Evolutionary conservation across 805 yeast genomes (phyloP), one percentile per base, ranked within the genome.

Genomic region (Suhomyces sp.): DNA sequence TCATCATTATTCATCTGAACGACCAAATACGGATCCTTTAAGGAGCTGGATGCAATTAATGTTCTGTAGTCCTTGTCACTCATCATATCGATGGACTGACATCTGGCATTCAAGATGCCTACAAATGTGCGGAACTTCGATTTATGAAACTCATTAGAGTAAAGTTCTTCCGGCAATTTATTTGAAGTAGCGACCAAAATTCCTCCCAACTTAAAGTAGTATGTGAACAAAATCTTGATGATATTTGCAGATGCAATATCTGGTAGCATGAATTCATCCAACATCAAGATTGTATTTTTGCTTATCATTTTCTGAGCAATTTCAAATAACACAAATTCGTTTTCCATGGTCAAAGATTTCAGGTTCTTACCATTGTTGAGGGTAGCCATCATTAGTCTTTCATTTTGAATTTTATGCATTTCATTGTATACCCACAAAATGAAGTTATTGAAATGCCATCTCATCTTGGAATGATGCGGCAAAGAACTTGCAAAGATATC

Each of bases 211-310:
- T 77, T 81, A 64, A 83, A 82, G 58, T 76, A 83, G 52, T 76
- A 80, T 0, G 83, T 77, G 56, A 83, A 80, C 32, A 83, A 56
- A 10, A 79, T 67, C 53, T 79, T 77, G 38, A 83, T 62, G 23
- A 83, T 79, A 47, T 80, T 82, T 1, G 87, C 88, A 15, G 84
- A 73, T 0, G 88, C 85, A 23, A 83, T 68, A 51, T 83, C 90
- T 0, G 90, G 90, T 19, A 83, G 52, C 83, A 81, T 80, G 58
- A 83, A 83, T 53, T 83, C 90, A 53, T 83, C 90, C 25, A 83
- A 56, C 55, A 82, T 65, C 40, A 83, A 55, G 10, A 83, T 63
- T 2, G 86, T 79, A 48, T 72, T 77, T 40, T 68, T 69, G 10
- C 61, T 55, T 19, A 82, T 72, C 79, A 83, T 67, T 33, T 71